A percentile compares a stretch with the other conserved stretches of the same genome.
Evolutionary conservation across 2,329 filamentous ascomycete species (phyloP).

Genomic region (Ascosphaera apis): DNA sequence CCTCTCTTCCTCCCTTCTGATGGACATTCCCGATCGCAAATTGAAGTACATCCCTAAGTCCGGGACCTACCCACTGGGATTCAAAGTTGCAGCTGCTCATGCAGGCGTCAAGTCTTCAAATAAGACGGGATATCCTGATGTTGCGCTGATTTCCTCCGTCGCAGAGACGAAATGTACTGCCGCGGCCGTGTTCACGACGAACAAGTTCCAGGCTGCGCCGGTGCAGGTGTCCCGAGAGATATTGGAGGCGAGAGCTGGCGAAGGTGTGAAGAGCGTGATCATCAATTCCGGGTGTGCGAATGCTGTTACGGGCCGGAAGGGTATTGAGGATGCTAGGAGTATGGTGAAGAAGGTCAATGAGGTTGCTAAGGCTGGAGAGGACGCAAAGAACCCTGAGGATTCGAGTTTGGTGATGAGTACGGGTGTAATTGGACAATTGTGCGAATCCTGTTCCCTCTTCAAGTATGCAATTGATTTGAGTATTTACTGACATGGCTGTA

Average conservation of each 20-base stretch:
- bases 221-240: slow-evolving; percentile 64
- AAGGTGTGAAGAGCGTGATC: slow-evolving; percentile 56
- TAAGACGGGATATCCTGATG: slow-evolving; percentile 71
- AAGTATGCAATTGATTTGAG: slow-evolving; percentile 1
- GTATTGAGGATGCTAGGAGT: slow-evolving; percentile 61
- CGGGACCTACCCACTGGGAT: slow-evolving; percentile 78
- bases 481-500: slow-evolving; percentile 3
- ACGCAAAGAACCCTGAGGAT: too few relatives aligned
- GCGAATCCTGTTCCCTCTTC: slow-evolving; percentile 7
- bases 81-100: slow-evolving; percentile 63
- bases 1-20: too few relatives aligned
- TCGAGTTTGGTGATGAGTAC: slow-evolving; percentile 82
- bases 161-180: slow-evolving; percentile 67
- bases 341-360: slow-evolving; percentile 67
- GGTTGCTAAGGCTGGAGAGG: slow-evolving; percentile 11
- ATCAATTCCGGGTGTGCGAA: slow-evolving; percentile 96
- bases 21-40: slow-evolving; percentile 52
- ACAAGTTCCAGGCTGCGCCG: slow-evolving; percentile 92
- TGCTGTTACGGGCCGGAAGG: slow-evolving; percentile 79
- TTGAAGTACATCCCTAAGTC: slow-evolving; percentile 69
- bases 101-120: slow-evolving; percentile 89
- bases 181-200: slow-evolving; percentile 89
- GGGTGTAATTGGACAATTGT: slow-evolving; percentile 87
- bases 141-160: slow-evolving; percentile 71
- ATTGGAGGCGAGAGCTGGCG: slow-evolving; percentile 40